Conservation (phyloP, 768 basidiomycete species). For the Termitomyces sp. region DNA sequence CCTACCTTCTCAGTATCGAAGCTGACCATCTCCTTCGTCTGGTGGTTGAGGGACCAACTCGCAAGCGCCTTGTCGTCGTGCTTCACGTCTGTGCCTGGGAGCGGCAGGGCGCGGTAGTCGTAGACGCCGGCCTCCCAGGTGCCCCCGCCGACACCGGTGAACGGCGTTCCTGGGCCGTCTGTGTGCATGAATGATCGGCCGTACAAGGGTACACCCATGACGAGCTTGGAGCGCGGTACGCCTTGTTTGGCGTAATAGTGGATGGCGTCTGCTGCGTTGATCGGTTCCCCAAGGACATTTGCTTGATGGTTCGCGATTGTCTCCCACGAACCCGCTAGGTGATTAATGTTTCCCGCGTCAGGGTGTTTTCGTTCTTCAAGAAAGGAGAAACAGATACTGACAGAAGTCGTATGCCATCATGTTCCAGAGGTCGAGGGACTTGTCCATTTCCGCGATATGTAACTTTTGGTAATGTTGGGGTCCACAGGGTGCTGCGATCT, state of each 20-base stretch:
- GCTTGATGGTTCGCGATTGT: constrained; percentile 76
- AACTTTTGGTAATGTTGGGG: constrained; percentile 80
- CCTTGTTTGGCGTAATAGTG: constrained; percentile 68
- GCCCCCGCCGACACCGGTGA: constrained; percentile 79
- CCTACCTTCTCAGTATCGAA: constrained; percentile 73
- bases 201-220: constrained; percentile 91
- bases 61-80: constrained; percentile 66
- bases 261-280: constrained; percentile 62
- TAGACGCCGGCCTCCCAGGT: constrained; percentile 91
- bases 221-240: constrained; percentile 72
- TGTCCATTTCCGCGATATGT: constrained; percentile 79
- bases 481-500: constrained; percentile 95
- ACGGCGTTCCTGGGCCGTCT: constrained; percentile 73
- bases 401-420: constrained; percentile 92
- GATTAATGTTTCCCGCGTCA: neutral
- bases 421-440: constrained; percentile 92
- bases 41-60: constrained; percentile 79
- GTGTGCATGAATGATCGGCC: constrained; percentile 89
- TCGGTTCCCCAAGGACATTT: constrained; percentile 65
- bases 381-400: constrained; percentile 25
- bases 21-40: constrained; percentile 74
- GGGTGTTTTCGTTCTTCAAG: neutral
- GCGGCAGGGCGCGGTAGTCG: constrained; percentile 88
- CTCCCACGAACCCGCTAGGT: constrained; percentile 82
- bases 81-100: constrained; percentile 60